Base-by-base conservation (phyloP, 345 rosid species). In the Lumnitzera racemosa region DNA sequence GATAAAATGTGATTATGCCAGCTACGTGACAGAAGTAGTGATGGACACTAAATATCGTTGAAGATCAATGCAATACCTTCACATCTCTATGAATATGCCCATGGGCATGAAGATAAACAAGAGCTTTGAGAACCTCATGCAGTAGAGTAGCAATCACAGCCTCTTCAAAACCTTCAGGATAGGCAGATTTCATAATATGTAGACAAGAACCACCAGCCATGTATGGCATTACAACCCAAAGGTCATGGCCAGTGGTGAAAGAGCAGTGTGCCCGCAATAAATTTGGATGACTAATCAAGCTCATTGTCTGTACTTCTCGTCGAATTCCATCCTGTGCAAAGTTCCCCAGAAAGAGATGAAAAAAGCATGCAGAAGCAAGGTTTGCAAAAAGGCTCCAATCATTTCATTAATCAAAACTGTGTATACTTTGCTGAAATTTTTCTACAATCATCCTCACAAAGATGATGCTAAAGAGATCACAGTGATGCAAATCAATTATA, bases 171-270 rank as follows among this genome's bases (percentile, higher is more conserved):
- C 99, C 97, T 65, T 87, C 99, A 36, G 74, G 82, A 76, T 61
- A 78, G 56, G 91, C 65, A 55, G 88, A 85, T 77, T 92, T 87
- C 80, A 94, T 94, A 60, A 90, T 84, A 74, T 89, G 99, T 67
- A 94, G 83, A 81, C 97, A 94, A 53, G 99, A 94, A 57, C 99
- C 99, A 54, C 95, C 96, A 58, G 88, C 87, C 99, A 94, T 94
- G 84, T 85, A 94, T 5, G 99, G 97, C 99, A 94, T 94, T 76
- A 94, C 99, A 73, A 88, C 91, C 99, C 99, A 94, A 65, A 94
- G 99, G 72, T 70, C 71, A 47, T 84, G 86, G 57, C 85, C 88
- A 46, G 91, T 12, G 31, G 91, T 84, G 69, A 94, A 94, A 60
- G 99, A 94, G 75, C 99, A 90, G 76, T 87, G 84, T 29, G 99